Percentiles rank a stretch among this genome's conserved stretches.
phyloP scores from a whole-genome alignment of 2,329 filamentous ascomycete genomes.

The Aureobasidium sp. region DNA sequence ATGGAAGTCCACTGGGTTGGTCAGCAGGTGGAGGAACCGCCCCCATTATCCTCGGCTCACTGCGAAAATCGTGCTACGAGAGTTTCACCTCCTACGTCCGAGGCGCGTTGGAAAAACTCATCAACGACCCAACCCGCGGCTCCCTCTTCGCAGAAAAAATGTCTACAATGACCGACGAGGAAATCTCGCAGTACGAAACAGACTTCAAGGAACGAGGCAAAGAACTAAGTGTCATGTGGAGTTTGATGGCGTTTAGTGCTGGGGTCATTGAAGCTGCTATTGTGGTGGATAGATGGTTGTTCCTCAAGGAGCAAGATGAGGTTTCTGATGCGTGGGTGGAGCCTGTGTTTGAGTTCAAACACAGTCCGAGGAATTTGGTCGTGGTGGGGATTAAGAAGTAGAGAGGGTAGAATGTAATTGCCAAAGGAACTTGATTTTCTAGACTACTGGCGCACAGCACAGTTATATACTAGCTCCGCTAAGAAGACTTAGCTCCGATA shows the following conservation, averaged over 20 bases:
- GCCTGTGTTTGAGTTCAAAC: constrained; percentile 77
- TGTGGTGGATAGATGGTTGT: constrained; percentile 83
- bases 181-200: constrained; percentile 62
- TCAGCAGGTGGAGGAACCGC: constrained; percentile 49
- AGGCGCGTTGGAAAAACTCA: constrained; percentile 70
- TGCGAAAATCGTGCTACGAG: constrained; percentile 70
- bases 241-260: constrained; percentile 91
- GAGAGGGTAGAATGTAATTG: too few species aligned
- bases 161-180: constrained; percentile 60
- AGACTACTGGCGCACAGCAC: too few species aligned
- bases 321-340: constrained; percentile 80
- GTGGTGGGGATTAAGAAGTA: constrained; percentile 78
- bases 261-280: constrained; percentile 83
- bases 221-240: constrained; percentile 83
- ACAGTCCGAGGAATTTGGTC: constrained; percentile 84
- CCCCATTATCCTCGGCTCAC: constrained; percentile 77
- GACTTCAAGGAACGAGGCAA: constrained; percentile 60
- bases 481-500: too few species aligned
- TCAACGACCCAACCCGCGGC: constrained; percentile 51
- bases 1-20: constrained; percentile 25
- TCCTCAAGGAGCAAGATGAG: constrained; percentile 66
- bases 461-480: too few species aligned
- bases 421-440: too few species aligned
- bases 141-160: constrained; percentile 56
- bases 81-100: constrained; percentile 70